Conservation (phyloP, 2,329 filamentous ascomycete species). For the Aspergillus fischeri region DNA sequence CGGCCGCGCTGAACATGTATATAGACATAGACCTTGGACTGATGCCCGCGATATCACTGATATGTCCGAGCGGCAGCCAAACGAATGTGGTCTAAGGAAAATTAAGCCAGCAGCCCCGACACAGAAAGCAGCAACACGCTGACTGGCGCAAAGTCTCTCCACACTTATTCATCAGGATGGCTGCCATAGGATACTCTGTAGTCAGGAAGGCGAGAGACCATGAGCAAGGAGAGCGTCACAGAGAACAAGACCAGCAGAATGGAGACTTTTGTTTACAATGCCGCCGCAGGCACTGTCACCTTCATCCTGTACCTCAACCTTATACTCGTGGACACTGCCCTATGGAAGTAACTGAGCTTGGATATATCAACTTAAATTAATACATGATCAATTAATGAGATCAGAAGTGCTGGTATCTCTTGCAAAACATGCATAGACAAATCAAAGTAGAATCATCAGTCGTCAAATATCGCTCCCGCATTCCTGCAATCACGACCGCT, state of each 20-base stretch:
- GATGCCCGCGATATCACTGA: no score
- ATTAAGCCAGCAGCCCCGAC: conserved; percentile 41
- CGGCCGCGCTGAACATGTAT: not conserved
- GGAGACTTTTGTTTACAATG: conserved; percentile 55
- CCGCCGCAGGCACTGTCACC: conserved; percentile 45
- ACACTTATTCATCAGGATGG: conserved; percentile 44
- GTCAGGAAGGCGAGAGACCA: conserved; percentile 51
- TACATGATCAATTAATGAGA: not conserved
- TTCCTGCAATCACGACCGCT: not conserved
- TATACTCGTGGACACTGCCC: not conserved
- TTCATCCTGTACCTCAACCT: not conserved
- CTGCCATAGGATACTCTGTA: conserved; percentile 34
- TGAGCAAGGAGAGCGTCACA: conserved; percentile 55
- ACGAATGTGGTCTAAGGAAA: conserved; percentile 39
- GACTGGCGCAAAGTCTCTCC: conserved; percentile 40
- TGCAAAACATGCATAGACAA: not conserved
- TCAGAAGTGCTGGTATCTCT: not conserved
- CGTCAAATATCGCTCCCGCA: not conserved
- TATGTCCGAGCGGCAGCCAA: conserved; percentile 36
- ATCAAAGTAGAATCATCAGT: not conserved
- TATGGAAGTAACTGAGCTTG: not conserved
- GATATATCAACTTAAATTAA: not conserved
- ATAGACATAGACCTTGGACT: not conserved
- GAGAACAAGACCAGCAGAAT: conserved; percentile 57
- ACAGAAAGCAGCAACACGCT: conserved; percentile 39